Evolutionary conservation across 176 grass and related monocot species (phyloP).

Genomic region (Bothriochloa decipiens): DNA sequence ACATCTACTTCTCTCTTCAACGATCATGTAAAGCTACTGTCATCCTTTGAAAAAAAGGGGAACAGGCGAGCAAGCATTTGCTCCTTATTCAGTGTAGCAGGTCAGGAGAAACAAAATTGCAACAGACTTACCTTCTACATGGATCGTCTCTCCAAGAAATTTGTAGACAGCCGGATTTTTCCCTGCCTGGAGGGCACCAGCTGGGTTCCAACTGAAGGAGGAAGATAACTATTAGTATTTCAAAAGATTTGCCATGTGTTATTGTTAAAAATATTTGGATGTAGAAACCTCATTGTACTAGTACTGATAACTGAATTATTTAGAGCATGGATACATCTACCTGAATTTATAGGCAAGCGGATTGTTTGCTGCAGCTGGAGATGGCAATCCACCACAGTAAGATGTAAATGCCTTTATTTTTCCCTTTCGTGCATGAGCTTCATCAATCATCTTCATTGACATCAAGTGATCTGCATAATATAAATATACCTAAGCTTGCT

Average conservation of each 20-base stretch:
- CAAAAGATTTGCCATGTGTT: background rate
- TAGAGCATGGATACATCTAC: conserved; percentile 41
- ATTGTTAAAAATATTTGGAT: background rate
- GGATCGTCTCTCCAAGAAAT: conserved; percentile 67
- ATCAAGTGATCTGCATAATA: conserved; percentile 79
- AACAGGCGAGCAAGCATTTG: background rate
- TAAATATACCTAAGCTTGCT: conserved; percentile 27
- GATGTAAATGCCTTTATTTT: conserved; percentile 89
- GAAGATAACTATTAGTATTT: conserved; percentile 16
- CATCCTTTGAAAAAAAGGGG: background rate
- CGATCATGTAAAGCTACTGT: background rate
- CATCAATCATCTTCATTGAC: conserved; percentile 96
- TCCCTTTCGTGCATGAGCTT: conserved; percentile 72
- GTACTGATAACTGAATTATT: background rate
- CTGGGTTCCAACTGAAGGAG: conserved; percentile 80
- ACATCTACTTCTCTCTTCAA: background rate
- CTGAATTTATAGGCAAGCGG: conserved; percentile 96
- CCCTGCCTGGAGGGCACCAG: conserved; percentile 73
- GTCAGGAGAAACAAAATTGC: background rate
- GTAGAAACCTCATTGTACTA: background rate
- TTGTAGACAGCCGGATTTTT: conserved; percentile 86
- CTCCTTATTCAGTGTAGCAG: background rate
- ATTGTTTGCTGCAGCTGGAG: conserved; percentile 92
- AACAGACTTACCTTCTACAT: conserved; percentile 72
- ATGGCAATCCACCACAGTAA: conserved; percentile 94